Conservation (phyloP, 2,329 filamentous ascomycete species). For the Mycosphaerella arachidis region DNA sequence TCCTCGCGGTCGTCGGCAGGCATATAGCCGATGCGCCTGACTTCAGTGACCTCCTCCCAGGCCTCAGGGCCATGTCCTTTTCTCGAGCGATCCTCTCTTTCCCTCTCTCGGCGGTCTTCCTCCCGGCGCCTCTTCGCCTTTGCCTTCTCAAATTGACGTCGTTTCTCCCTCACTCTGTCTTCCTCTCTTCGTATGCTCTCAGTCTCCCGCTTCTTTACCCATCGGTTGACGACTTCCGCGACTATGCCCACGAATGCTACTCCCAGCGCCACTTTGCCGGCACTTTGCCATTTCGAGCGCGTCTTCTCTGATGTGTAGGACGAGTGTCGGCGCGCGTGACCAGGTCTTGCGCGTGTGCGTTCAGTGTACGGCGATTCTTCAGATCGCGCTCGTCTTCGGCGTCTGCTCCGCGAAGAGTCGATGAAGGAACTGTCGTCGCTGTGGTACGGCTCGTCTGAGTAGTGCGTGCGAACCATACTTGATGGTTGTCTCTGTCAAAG, state of each 20-base stretch:
- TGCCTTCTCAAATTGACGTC: slow-evolving; percentile 12
- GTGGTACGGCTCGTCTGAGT: slow-evolving; percentile 6
- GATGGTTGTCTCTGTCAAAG: not conserved
- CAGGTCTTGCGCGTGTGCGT: not conserved
- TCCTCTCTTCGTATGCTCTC: slow-evolving; percentile 8
- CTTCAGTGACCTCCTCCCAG: slow-evolving; percentile 1
- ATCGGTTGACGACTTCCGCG: slow-evolving; percentile 5
- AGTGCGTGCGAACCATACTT: slow-evolving; percentile 2
- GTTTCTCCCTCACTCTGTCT: slow-evolving; percentile 3
- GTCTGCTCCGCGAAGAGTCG: not conserved
- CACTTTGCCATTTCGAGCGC: not conserved
- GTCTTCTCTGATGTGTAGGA: not conserved
- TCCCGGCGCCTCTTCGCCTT: slow-evolving; percentile 12
- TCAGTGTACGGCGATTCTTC: not conserved
- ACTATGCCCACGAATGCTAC: slow-evolving; percentile 9
- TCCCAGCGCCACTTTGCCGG: slow-evolving; percentile 15
- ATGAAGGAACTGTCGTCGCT: slow-evolving; percentile 11
- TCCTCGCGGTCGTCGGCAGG: slow-evolving; percentile 1
- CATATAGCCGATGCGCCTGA: slow-evolving; percentile 7
- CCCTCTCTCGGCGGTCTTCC: slow-evolving; percentile 11
- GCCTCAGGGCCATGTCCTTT: slow-evolving; percentile 3
- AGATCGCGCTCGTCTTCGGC: not conserved
- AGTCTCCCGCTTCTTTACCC: slow-evolving; percentile 13
- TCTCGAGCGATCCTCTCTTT: slow-evolving; percentile 4
- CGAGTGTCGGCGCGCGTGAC: not conserved